Evolutionary conservation across 2,329 filamentous ascomycete genomes (phyloP).

Genomic region (Diaporthe citrichinensis): DNA sequence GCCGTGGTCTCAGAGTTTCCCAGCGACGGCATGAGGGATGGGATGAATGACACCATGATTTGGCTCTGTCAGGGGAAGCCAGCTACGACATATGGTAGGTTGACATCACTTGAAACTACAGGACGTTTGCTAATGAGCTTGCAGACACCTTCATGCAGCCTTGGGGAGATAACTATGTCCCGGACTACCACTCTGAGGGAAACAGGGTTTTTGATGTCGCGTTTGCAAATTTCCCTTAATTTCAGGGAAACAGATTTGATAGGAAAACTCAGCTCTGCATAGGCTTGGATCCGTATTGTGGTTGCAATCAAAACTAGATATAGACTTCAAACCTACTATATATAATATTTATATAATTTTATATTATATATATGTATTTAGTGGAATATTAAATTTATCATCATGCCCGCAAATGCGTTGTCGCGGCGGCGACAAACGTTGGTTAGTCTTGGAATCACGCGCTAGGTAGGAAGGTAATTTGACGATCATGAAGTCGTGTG

Average conservation of each 20-base stretch:
- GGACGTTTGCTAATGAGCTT: not conserved
- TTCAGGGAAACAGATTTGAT: not conserved
- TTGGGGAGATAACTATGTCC: not conserved
- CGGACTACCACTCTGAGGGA: not conserved
- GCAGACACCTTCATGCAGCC: not conserved
- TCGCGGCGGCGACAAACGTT: too few species aligned
- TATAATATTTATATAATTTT: too few species aligned
- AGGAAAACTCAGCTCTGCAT: not conserved
- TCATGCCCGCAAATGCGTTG: too few species aligned
- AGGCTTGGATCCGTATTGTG: not conserved
- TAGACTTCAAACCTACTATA: not conserved
- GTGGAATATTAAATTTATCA: too few species aligned
- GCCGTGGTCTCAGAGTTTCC: not conserved
- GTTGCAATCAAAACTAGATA: too few species aligned
- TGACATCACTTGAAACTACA: not conserved
- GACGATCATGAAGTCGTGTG: not conserved
- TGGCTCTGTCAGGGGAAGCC: not conserved
- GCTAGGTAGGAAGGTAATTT: not conserved
- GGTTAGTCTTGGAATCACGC: not conserved
- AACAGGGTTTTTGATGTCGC: not conserved
- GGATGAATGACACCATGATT: not conserved
- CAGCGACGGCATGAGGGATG: not conserved
- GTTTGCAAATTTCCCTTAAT: not conserved
- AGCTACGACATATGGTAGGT: not conserved
- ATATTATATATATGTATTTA: too few species aligned